phyloP scores from a whole-genome alignment of 345 rosid species.

The Nephelium lappaceum region DNA sequence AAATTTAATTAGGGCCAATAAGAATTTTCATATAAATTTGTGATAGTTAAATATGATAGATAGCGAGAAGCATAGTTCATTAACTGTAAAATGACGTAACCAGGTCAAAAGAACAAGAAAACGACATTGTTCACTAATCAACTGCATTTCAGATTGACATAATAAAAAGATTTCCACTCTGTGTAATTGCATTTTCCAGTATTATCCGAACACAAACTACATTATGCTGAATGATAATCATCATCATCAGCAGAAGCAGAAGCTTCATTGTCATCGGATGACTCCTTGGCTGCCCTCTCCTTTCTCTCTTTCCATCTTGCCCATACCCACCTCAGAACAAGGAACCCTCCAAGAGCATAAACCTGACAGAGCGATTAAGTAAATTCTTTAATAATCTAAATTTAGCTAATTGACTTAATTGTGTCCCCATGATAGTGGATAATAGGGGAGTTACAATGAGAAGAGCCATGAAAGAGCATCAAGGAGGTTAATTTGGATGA shows the following conservation, averaged over 20 bases:
- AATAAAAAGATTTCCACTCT: background rate
- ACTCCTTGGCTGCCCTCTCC: constrained; percentile 49
- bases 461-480: background rate
- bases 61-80: background rate
- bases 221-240: constrained; percentile 11
- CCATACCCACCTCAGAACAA: constrained; percentile 79
- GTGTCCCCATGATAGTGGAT: background rate
- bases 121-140: background rate
- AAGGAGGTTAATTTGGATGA: background rate
- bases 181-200: background rate
- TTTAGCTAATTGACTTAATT: background rate
- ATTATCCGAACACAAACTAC: background rate
- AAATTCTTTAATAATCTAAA: constrained; percentile 2
- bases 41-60: background rate
- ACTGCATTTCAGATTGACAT: background rate
- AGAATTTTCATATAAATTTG: too few relatives aligned
- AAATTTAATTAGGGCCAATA: too few relatives aligned
- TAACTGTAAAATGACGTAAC: background rate
- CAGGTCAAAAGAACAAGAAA: background rate
- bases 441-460: background rate
- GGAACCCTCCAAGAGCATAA: constrained; percentile 81
- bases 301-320: constrained; percentile 88
- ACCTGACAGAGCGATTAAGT: constrained; percentile 48
- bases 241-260: constrained; percentile 40
- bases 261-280: constrained; percentile 33